phyloP scores from a whole-genome alignment of 441 rosid genomes.

The Manihot esculenta region DNA sequence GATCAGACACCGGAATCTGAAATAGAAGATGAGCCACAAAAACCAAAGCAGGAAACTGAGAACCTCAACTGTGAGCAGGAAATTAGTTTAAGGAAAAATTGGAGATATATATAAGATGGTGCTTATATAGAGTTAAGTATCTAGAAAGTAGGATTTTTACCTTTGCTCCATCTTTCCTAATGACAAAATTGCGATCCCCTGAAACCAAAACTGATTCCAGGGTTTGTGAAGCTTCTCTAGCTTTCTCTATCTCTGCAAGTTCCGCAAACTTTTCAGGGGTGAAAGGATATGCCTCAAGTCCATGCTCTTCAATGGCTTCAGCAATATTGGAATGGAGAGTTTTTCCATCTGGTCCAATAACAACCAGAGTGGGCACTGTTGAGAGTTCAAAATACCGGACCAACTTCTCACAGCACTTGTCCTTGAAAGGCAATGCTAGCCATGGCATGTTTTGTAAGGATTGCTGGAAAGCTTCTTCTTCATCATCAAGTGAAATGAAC shows the following conservation, averaged over 20 bases:
- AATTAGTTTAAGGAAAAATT: neutral
- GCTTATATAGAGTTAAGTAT: constrained; percentile 2
- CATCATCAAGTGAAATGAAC: constrained; percentile 55
- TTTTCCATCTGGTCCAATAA: constrained; percentile 75
- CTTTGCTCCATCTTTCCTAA: constrained; percentile 62
- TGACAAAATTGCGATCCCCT: constrained; percentile 55
- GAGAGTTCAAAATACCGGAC: constrained; percentile 57
- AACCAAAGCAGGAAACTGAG: neutral
- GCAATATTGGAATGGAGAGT: constrained; percentile 58
- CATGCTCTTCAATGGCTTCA: constrained; percentile 64
- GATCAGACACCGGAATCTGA: constrained; percentile 58
- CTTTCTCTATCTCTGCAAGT: constrained; percentile 61
- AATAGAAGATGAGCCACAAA: constrained; percentile 2
- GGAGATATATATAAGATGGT: neutral
- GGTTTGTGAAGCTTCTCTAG: constrained; percentile 60
- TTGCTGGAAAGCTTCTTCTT: constrained; percentile 52
- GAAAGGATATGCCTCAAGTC: constrained; percentile 65
- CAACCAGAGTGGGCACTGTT: constrained; percentile 59
- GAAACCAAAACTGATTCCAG: constrained; percentile 62
- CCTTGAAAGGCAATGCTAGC: constrained; percentile 63
- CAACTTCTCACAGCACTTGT: constrained; percentile 52
- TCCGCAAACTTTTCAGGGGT: constrained; percentile 64
- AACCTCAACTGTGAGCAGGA: neutral
- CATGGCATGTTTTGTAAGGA: constrained; percentile 53
- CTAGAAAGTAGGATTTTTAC: constrained; percentile 31